Evolutionary conservation across 768 basidiomycete species (phyloP), one percentile per base, ranked within the genome.

Genomic region (Suillus lakei): DNA sequence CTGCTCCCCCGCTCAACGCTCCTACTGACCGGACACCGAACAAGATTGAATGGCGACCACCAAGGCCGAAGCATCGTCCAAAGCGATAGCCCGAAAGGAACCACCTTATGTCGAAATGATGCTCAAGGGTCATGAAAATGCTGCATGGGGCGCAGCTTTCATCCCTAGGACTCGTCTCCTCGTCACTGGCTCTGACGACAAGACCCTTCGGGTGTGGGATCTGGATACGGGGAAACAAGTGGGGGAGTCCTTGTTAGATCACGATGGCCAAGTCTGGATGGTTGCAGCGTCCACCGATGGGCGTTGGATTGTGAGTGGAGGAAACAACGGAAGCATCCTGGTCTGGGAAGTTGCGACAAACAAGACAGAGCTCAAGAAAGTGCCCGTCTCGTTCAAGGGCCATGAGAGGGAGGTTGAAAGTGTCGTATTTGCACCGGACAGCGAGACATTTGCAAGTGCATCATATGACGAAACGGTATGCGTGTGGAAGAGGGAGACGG

Each of bases 261-360:
- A 73, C 59, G 34, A 28, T 21, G 67, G 60, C 51, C 23, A 9
- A 16, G 64, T 73, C 55, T 79, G 78, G 8, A 76, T 72, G 50
- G 80, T 84, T 64, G 68, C 75, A 67, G 76, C 82, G 39, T 72
- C 72, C 26, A 34, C 63, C 0, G 62, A 72, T 54, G 71, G 69
- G 21, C 12, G 55, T 23, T 54, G 44, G 34, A 50, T 73, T 18
- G 63, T 64, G 56, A 63, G 67, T 26, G 66, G 58, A 38, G 59
- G 64, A 9, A 15, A 2, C 6, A 69, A 73, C 15, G 32, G 44
- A 10, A 66, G 65, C 26, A 46, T 69, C n/a, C 2, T 34, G 2
- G 34, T 59, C 34, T 59, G 58, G 58, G 41, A 59, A 21, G 34
- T 41, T 41, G 21, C 1, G 58, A 39, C 58, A 38, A 41, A 26